These are phyloP conservation scores for Lecanicillium sp. DNA, from an alignment of 2,329 filamentous ascomycete species.

Conservation along the genomic window DNA sequence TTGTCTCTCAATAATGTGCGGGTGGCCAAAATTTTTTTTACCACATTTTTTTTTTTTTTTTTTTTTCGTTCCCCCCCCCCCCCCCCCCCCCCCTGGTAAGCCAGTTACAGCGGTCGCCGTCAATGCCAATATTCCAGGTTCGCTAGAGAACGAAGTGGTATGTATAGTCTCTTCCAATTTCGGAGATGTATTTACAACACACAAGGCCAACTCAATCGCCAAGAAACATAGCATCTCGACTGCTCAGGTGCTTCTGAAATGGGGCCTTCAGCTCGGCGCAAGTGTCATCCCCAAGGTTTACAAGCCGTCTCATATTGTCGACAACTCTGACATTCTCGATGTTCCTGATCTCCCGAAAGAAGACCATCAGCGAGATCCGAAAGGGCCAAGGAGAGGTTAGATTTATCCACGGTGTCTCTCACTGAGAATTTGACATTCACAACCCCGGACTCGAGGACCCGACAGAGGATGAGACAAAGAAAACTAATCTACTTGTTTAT, in stretches of 20 bases:
- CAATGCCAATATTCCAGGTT: neutral
- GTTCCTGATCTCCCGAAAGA: neutral
- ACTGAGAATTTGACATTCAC: conserved; percentile 10
- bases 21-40: no score
- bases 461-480: no score
- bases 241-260: conserved; percentile 10
- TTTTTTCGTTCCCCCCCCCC: no score
- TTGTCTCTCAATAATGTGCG: no score
- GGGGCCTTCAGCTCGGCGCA: conserved; percentile 9
- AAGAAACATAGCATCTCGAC: neutral
- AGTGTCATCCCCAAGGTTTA: conserved; percentile 12
- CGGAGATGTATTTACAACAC: no score
- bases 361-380: neutral
- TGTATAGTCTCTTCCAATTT: no score
- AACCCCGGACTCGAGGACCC: conserved; percentile 3
- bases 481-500: no score
- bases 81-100: no score
- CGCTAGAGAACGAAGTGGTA: neutral
- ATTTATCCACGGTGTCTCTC: neutral
- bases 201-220: neutral
- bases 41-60: no score
- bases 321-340: neutral
- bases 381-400: neutral
- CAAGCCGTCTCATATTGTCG: neutral
- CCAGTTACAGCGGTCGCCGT: neutral